phyloP scores from a whole-genome alignment of 768 basidiomycete species.

The Lentinula raphanica region DNA sequence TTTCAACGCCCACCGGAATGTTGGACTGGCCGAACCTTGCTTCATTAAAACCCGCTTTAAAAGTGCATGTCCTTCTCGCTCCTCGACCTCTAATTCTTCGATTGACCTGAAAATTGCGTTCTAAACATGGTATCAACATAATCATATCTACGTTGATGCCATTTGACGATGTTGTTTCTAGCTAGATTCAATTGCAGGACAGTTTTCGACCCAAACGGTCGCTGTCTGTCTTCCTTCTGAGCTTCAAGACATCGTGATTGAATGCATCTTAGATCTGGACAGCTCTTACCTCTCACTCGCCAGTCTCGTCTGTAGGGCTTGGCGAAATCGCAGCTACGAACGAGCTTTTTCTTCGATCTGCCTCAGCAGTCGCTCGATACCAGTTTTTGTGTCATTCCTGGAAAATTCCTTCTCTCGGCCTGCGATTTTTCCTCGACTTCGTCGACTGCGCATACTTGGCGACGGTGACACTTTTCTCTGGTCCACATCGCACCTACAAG shows the following conservation, averaged over 20 bases:
- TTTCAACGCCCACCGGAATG: not conserved
- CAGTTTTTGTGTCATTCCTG: constrained; percentile 13
- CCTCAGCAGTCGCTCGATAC: constrained; percentile 14
- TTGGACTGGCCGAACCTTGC: constrained; percentile 9
- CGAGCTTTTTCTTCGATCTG: constrained; percentile 15
- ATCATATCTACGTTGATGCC: not conserved
- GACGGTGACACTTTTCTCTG: constrained; percentile 1
- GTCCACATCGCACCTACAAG: constrained; percentile 8
- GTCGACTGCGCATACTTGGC: constrained; percentile 8
- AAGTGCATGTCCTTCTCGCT: not conserved
- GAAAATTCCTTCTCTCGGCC: constrained; percentile 14
- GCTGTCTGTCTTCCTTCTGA: constrained; percentile 15
- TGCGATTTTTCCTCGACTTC: constrained; percentile 16
- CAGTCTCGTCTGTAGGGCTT: constrained; percentile 18
- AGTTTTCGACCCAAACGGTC: not conserved
- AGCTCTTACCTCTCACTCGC: constrained; percentile 9
- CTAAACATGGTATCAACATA: not conserved
- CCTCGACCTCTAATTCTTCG: not conserved
- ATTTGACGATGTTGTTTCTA: not conserved
- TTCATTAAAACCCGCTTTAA: not conserved
- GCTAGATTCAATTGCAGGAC: not conserved
- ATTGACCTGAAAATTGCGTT: not conserved
- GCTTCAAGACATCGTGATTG: constrained; percentile 20
- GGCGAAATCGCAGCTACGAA: constrained; percentile 18
- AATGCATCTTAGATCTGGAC: constrained; percentile 12